These are phyloP conservation scores for Ganoderma resinaceum DNA, from an alignment of 1,284 basidiomycete genomes.

Conservation along the genomic window DNA sequence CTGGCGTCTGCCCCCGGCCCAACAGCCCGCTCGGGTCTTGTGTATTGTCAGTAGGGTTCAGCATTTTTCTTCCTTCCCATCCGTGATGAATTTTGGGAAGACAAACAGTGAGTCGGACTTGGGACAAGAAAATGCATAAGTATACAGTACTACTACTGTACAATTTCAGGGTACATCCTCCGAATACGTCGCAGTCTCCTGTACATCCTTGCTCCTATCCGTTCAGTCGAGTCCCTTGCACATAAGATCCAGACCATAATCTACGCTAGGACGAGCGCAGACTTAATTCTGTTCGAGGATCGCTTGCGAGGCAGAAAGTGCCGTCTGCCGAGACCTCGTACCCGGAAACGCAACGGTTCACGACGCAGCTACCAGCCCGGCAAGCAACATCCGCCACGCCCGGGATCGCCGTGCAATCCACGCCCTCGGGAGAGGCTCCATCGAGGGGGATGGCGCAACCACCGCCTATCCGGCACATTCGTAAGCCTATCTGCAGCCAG, in stretches of 20 bases:
- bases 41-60: too few relatives aligned
- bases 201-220: not conserved
- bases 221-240: not conserved
- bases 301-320: constrained; percentile 7
- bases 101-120: too few relatives aligned
- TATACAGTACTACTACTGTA: not conserved
- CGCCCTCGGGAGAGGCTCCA: constrained; percentile 38
- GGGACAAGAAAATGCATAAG: not conserved
- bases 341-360: constrained; percentile 53
- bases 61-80: too few relatives aligned
- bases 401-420: constrained; percentile 58
- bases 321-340: constrained; percentile 43
- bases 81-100: too few relatives aligned
- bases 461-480: constrained; percentile 47
- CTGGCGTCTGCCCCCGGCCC: not conserved
- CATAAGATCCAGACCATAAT: not conserved
- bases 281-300: constrained; percentile 3
- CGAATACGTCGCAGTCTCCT: not conserved
- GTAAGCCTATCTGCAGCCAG: constrained; percentile 3
- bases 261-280: not conserved
- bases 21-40: not conserved
- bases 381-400: constrained; percentile 60
- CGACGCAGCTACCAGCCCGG: constrained; percentile 49
- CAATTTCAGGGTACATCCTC: not conserved
- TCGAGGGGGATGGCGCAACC: constrained; percentile 52